phyloP scores from a whole-genome alignment of 2,329 filamentous ascomycete species.

The Apiospora rasikravindrae region DNA sequence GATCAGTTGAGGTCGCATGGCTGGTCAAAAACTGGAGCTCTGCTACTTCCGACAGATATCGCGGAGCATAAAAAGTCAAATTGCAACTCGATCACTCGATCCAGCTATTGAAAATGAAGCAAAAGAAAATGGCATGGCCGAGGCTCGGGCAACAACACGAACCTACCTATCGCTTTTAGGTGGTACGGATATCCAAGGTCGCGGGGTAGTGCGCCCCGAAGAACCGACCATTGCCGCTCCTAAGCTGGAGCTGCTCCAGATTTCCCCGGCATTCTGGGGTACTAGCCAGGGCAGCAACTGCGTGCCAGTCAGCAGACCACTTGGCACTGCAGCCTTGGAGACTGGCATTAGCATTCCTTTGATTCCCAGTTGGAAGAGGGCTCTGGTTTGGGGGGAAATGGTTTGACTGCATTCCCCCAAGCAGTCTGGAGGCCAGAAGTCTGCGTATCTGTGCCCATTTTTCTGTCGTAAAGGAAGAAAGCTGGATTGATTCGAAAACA shows the following conservation, averaged over 20 bases:
- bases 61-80: background rate
- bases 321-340: background rate
- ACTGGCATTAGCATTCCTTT: background rate
- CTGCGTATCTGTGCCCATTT: background rate
- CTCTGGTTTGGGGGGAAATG: background rate
- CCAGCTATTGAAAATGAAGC: background rate
- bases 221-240: conserved; percentile 28
- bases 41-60: background rate
- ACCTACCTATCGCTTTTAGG: background rate
- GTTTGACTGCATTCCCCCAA: too few species aligned
- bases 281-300: conserved; percentile 5
- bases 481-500: background rate
- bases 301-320: background rate
- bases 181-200: background rate
- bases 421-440: background rate
- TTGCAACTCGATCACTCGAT: background rate
- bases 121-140: background rate
- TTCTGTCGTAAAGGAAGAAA: too few species aligned
- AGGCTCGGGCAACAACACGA: background rate
- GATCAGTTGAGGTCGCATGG: conserved; percentile 49
- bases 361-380: background rate
- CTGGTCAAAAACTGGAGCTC: background rate
- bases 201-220: conserved; percentile 18
- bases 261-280: conserved; percentile 12
- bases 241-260: conserved; percentile 22